Conservation (phyloP, 495 filamentous ascomycete species). For the Xylaria cubensis region DNA sequence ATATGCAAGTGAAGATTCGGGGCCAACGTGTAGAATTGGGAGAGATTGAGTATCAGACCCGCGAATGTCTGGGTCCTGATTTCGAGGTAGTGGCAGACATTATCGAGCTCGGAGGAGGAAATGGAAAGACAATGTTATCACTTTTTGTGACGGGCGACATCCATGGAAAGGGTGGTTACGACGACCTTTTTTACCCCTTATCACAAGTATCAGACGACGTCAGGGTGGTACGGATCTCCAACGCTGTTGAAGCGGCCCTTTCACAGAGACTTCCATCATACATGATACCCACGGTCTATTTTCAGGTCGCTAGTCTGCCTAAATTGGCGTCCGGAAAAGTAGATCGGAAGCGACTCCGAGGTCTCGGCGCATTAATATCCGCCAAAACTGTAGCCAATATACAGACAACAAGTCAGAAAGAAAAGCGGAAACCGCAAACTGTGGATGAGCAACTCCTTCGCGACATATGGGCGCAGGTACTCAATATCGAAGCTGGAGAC, state of each 20-base stretch:
- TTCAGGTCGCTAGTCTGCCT: background rate
- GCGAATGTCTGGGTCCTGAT: background rate
- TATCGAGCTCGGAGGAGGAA: background rate
- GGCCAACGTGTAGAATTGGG: slow-evolving; percentile 54
- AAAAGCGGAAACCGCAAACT: background rate
- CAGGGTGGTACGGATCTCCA: background rate
- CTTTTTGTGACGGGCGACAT: too few relatives aligned
- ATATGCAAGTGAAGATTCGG: slow-evolving; percentile 52
- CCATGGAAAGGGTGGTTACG: too few relatives aligned
- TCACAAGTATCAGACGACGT: background rate
- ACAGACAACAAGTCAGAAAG: background rate
- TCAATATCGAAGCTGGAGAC: background rate
- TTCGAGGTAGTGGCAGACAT: background rate
- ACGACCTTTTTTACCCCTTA: background rate
- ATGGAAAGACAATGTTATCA: background rate
- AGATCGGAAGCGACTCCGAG: slow-evolving; percentile 31
- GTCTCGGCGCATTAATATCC: background rate
- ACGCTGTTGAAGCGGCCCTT: background rate
- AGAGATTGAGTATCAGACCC: slow-evolving; percentile 48
- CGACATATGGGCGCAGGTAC: background rate
- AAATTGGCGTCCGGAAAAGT: background rate
- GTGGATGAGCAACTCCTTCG: background rate
- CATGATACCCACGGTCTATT: slow-evolving; percentile 62
- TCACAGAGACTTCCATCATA: slow-evolving; percentile 41
- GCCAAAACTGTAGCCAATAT: background rate